A percentile compares a stretch with the other conserved stretches of the same genome.
Evolutionary conservation across 2,329 filamentous ascomycete species (phyloP).

Genomic region (Aureobasidium leucospermi): DNA sequence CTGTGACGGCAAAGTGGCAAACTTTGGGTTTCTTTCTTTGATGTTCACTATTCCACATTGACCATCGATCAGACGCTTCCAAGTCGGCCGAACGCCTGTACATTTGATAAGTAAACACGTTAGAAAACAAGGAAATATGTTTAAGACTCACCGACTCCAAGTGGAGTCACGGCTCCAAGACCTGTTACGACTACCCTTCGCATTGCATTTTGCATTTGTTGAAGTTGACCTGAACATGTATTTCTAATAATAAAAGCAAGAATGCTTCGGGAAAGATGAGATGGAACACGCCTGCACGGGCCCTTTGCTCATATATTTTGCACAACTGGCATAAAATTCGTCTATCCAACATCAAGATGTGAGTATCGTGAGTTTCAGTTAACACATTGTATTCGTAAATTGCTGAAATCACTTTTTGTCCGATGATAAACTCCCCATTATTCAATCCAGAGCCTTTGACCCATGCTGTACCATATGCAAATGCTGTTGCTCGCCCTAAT

Average conservation of each 20-base stretch:
- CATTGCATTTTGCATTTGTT: conserved; percentile 33
- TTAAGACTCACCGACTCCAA: conserved; percentile 24
- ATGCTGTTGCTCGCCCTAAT: not conserved
- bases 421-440: not conserved
- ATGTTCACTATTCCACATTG: conserved; percentile 76
- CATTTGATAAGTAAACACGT: not conserved
- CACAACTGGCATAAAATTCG: not conserved
- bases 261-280: not conserved
- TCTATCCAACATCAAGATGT: not conserved
- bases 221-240: not conserved
- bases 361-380: not conserved
- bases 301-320: not conserved
- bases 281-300: not conserved
- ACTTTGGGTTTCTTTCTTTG: conserved; percentile 53
- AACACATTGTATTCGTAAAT: not conserved
- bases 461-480: not conserved
- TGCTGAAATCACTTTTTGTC: not conserved
- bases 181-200: conserved; percentile 45
- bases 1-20: conserved; percentile 70
- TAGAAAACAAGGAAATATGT: not conserved
- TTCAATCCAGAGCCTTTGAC: not conserved
- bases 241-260: not conserved
- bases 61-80: conserved; percentile 71
- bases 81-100: conserved; percentile 63
- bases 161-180: conserved; percentile 40